phyloP scores from a whole-genome alignment of 768 basidiomycete genomes.

The Saitozyma sp. region DNA sequence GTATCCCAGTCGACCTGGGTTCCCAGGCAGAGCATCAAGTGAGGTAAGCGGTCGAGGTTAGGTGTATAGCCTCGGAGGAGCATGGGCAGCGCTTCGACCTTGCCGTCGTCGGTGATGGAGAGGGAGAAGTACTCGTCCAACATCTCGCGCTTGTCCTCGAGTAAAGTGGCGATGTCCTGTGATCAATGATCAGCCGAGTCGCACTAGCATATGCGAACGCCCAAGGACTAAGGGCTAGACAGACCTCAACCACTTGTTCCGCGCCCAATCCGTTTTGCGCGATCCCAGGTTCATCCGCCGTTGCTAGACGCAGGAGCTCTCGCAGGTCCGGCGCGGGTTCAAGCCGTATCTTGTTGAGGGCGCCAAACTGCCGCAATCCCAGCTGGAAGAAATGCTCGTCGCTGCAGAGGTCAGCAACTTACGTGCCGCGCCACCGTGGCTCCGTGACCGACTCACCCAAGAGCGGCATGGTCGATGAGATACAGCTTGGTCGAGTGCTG shows the following conservation, averaged over 20 bases:
- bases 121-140: slow-evolving; percentile 88
- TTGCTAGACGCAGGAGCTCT: slow-evolving; percentile 72
- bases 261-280: slow-evolving; percentile 59
- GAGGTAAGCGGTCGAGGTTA: slow-evolving; percentile 83
- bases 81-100: slow-evolving; percentile 74
- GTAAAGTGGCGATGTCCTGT: slow-evolving; percentile 26
- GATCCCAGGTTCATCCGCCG: slow-evolving; percentile 65
- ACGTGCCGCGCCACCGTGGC: background rate
- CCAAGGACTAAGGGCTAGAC: slow-evolving; percentile 32
- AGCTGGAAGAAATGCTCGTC: slow-evolving; percentile 96
- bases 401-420: slow-evolving; percentile 54
- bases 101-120: slow-evolving; percentile 63
- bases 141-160: slow-evolving; percentile 67
- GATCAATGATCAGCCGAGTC: background rate
- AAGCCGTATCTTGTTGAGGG: slow-evolving; percentile 71
- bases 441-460: slow-evolving; percentile 64
- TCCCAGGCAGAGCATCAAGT: slow-evolving; percentile 85
- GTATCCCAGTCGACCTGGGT: slow-evolving; percentile 80
- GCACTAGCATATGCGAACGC: background rate
- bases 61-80: slow-evolving; percentile 85
- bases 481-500: slow-evolving; percentile 88
- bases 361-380: slow-evolving; percentile 84
- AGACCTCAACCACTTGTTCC: slow-evolving; percentile 69
- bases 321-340: slow-evolving; percentile 77
- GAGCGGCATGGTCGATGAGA: slow-evolving; percentile 76